These are phyloP conservation scores for Paxillus involutus DNA, from an alignment of 768 basidiomycete species.

Conservation along the genomic window DNA sequence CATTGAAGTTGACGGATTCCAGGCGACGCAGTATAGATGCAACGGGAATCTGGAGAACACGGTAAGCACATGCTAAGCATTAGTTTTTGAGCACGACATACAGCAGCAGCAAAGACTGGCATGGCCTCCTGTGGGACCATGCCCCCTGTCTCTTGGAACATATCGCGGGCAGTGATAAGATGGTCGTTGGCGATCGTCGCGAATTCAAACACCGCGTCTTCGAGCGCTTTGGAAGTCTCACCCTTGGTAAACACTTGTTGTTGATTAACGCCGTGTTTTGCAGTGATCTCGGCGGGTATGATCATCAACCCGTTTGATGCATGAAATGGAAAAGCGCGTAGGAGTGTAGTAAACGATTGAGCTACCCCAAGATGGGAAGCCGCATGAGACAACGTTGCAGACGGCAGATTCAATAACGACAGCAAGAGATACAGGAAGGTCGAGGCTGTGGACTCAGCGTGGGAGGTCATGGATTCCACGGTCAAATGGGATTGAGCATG, in stretches of 20 bases:
- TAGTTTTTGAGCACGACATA: conserved; percentile 37
- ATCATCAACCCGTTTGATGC: conserved; percentile 68
- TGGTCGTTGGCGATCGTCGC: conserved; percentile 82
- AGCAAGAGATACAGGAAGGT: conserved; percentile 77
- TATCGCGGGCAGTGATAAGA: conserved; percentile 68
- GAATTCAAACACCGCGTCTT: conserved; percentile 81
- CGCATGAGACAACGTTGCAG: conserved; percentile 65
- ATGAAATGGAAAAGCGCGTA: conserved; percentile 79
- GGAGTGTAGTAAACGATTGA: conserved; percentile 65
- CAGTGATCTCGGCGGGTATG: conserved; percentile 81
- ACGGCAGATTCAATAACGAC: conserved; percentile 59
- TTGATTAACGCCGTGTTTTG: conserved; percentile 73
- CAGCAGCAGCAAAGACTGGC: conserved; percentile 73
- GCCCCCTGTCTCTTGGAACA: conserved; percentile 56
- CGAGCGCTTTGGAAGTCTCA: conserved; percentile 53
- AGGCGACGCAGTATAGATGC: conserved; percentile 61
- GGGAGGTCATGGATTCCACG: conserved; percentile 61
- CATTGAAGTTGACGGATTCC: conserved; percentile 71
- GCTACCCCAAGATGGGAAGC: conserved; percentile 81
- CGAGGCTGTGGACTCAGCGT: conserved; percentile 80
- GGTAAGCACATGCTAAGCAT: not conserved
- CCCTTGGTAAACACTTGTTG: conserved; percentile 74
- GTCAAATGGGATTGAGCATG: conserved; percentile 65
- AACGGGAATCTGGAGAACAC: conserved; percentile 57
- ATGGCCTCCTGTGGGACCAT: conserved; percentile 58